phyloP scores from a whole-genome alignment of 2,329 filamentous ascomycete species.

The Colletotrichum neosansevieriae region DNA sequence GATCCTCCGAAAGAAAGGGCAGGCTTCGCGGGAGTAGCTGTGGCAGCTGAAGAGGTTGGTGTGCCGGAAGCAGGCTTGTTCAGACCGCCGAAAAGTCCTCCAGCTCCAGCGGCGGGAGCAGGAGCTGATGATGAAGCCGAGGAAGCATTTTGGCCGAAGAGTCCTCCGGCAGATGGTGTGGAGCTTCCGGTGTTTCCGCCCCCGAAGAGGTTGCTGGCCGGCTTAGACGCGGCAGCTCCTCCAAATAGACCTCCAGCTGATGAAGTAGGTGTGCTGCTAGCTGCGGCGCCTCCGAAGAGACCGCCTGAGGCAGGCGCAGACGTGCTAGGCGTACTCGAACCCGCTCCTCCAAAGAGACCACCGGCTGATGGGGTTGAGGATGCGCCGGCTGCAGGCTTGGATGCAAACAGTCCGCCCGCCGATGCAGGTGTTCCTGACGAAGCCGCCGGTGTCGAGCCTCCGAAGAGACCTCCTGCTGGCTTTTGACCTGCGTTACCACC shows the following conservation, averaged over 20 bases:
- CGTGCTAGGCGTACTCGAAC: slow-evolving; percentile 37
- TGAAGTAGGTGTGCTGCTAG: slow-evolving; percentile 24
- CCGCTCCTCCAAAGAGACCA: slow-evolving; percentile 30
- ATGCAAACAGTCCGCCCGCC: slow-evolving; percentile 48
- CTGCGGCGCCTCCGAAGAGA: slow-evolving; percentile 33
- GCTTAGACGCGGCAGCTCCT: slow-evolving; percentile 43
- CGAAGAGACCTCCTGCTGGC: slow-evolving; percentile 45
- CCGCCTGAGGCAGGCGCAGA: slow-evolving; percentile 41
- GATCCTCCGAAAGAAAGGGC: slow-evolving; percentile 60
- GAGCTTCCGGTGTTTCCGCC: slow-evolving; percentile 44
- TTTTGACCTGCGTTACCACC: slow-evolving; percentile 46
- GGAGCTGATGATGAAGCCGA: slow-evolving; percentile 42
- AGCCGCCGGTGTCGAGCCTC: slow-evolving; percentile 39
- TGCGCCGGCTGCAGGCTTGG: slow-evolving; percentile 37
- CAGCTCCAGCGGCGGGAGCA: slow-evolving; percentile 40
- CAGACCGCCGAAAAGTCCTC: slow-evolving; percentile 32
- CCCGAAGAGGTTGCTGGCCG: slow-evolving; percentile 42
- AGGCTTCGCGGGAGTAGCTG: slow-evolving; percentile 61
- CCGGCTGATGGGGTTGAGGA: slow-evolving; percentile 33
- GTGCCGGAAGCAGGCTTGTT: slow-evolving; percentile 34
- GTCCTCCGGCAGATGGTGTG: slow-evolving; percentile 43
- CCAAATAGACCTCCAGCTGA: slow-evolving; percentile 41
- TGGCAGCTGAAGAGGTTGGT: slow-evolving; percentile 38
- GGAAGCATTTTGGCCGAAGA: slow-evolving; percentile 46
- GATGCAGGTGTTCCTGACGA: slow-evolving; percentile 43